Evolutionary conservation across 805 yeast species (phyloP).

Genomic region (Candida arabinofermentans): DNA sequence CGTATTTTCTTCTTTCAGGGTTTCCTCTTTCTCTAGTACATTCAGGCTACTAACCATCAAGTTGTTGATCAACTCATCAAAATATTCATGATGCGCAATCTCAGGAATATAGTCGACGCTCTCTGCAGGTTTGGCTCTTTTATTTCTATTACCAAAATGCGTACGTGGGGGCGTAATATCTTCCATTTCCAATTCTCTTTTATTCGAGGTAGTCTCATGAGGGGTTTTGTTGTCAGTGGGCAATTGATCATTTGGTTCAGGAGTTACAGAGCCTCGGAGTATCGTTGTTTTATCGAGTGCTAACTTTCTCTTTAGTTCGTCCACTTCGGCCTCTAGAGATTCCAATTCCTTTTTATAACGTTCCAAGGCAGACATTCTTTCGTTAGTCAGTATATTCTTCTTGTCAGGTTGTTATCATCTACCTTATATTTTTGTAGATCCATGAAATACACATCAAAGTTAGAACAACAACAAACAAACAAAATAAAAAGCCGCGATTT

Average conservation of each 20-base stretch:
- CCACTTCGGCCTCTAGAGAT: conserved; percentile 11
- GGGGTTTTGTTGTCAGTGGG: too few relatives aligned
- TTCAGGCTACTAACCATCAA: conserved; percentile 21
- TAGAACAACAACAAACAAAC: too few relatives aligned
- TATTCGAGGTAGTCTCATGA: too few relatives aligned
- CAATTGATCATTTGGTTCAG: too few relatives aligned
- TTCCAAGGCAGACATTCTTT: conserved; percentile 8
- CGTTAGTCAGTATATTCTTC: neutral
- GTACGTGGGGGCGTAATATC: conserved; percentile 4
- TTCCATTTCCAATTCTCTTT: conserved; percentile 1
- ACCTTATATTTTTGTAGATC: too few relatives aligned
- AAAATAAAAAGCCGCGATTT: too few relatives aligned
- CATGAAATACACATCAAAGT: too few relatives aligned
- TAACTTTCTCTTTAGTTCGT: conserved; percentile 4
- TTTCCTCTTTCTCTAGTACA: conserved; percentile 8
- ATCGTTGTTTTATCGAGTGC: neutral
- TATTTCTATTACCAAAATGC: neutral
- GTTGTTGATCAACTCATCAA: conserved; percentile 26
- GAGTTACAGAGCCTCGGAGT: too few relatives aligned
- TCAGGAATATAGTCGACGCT: conserved; percentile 9
- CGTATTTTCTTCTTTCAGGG: neutral
- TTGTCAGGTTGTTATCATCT: too few relatives aligned
- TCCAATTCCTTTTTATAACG: conserved; percentile 8
- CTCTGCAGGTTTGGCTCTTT: neutral
- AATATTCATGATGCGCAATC: conserved; percentile 26